Conservation (phyloP, 192 early-diverging fungal genomes). For the Jimgerdemannia flammicorona region DNA sequence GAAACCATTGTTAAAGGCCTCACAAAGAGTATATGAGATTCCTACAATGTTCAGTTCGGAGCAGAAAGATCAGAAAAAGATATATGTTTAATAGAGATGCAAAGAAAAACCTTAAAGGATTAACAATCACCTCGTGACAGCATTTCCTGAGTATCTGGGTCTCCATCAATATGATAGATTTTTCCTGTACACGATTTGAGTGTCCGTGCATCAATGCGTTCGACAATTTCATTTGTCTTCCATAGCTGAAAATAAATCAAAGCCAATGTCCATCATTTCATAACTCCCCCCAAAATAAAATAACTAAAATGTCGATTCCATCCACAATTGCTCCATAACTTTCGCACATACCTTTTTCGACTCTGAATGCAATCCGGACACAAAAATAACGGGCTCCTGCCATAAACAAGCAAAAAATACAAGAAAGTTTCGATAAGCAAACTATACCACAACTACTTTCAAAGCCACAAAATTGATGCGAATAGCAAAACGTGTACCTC, state of each 20-base stretch:
- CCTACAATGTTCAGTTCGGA: not conserved
- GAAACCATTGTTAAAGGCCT: not conserved
- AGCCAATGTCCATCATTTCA: not conserved
- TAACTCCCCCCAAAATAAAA: no score
- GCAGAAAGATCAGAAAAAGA: not conserved
- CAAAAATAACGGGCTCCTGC: not conserved
- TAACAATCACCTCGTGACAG: not conserved
- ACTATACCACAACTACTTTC: no score
- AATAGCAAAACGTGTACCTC: not conserved
- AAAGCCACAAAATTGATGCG: not conserved
- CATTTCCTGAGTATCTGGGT: not conserved
- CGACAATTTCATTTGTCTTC: not conserved
- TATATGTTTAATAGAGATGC: no score
- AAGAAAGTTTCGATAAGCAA: no score
- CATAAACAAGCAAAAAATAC: no score
- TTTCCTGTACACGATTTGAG: not conserved
- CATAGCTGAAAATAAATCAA: not conserved
- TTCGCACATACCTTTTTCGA: not conserved
- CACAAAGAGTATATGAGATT: not conserved
- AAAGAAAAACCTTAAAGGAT: not conserved
- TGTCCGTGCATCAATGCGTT: not conserved
- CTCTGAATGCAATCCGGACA: not conserved
- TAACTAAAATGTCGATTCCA: no score
- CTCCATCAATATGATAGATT: not conserved
- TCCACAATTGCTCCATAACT: no score